Percentiles rank a stretch among this genome's conserved stretches.
Evolutionary conservation across 2,329 filamentous ascomycete species (phyloP).

Genomic region (Periglandula ipomoeae): DNA sequence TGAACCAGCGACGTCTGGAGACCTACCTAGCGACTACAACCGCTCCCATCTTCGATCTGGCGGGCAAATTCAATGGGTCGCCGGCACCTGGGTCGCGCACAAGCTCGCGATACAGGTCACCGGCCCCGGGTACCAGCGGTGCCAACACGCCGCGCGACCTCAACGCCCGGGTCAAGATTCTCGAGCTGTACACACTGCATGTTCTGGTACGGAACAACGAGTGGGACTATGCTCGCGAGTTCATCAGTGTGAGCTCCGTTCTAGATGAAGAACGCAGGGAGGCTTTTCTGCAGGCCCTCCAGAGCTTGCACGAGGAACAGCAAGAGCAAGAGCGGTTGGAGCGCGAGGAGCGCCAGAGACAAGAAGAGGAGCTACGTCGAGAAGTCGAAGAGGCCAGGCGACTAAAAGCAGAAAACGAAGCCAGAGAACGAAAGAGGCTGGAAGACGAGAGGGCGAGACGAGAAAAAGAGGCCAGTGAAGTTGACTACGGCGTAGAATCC

Average conservation of each 20-base stretch:
- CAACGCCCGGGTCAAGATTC: slow-evolving; percentile 76
- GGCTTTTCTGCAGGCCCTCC: slow-evolving; percentile 76
- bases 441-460: slow-evolving; percentile 44
- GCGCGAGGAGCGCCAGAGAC: slow-evolving; percentile 45
- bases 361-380: slow-evolving; percentile 46
- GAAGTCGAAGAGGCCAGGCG: slow-evolving; percentile 50
- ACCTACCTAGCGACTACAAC: slow-evolving; percentile 74
- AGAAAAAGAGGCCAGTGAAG: slow-evolving; percentile 40
- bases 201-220: slow-evolving; percentile 89
- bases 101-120: slow-evolving; percentile 32
- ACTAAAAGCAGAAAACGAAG: slow-evolving; percentile 49
- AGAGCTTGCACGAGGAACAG: slow-evolving; percentile 77
- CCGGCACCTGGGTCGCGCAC: slow-evolving; percentile 26
- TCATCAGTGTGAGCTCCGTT: slow-evolving; percentile 77
- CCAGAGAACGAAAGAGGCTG: slow-evolving; percentile 40
- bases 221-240: slow-evolving; percentile 91
- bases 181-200: slow-evolving; percentile 92
- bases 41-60: slow-evolving; percentile 63
- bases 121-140: slow-evolving; percentile 46
- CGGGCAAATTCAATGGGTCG: slow-evolving; percentile 48
- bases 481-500: slow-evolving; percentile 61
- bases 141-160: slow-evolving; percentile 79
- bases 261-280: slow-evolving; percentile 89
- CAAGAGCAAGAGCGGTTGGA: slow-evolving; percentile 59
- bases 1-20: slow-evolving; percentile 84